Evolutionary conservation across 2,329 filamentous ascomycete species (phyloP), one percentile per base, ranked within the genome.

Genomic region (Amesomyces nigricolor): DNA sequence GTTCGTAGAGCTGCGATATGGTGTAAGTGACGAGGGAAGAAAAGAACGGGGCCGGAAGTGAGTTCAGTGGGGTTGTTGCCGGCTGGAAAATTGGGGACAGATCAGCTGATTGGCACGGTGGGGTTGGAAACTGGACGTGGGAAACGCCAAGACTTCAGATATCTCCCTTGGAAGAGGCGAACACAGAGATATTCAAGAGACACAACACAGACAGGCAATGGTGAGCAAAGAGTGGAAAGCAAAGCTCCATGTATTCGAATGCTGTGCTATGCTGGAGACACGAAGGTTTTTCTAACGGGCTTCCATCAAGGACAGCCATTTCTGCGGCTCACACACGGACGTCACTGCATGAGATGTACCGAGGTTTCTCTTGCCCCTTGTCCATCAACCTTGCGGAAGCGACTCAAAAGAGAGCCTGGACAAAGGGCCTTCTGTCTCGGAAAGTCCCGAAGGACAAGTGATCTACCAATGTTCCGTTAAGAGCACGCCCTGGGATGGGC

Each of bases 401-500:
- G 62, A 65, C 62, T 59, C 61, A 53, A 43, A 49, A 14, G 38
- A 60, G 62, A 62, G 63, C 61, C 68, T 61, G 61, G 61, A 58
- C 67, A 70, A 66, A 62, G 56, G 65, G 71, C 70, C 71, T 73
- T 73, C 72, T 72, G 58, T 64, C 61, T 65, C 67, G 68, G 67
- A 60, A 46, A 61, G 57, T 64, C 63, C 61, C 26, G 56, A 60
- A 61, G 58, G 62, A 62, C 58, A 59, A 37, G 51, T 75, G 63
- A 74, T 88, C 77, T 90, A 69, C 87, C 86, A 88, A 87, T 84
- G 86, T 83, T 89, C 86, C 87, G 86, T 89, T 89, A 86, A 86
- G 85, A 78, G 75, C 80, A 77, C 74, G 78, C 82, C 80, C 81
- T 86, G 78, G 75, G 79, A 68, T 79, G 76, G 83, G 81, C 78